Conservation (phyloP, 352 stramenopile species). For the Thalassiosira hispida region DNA sequence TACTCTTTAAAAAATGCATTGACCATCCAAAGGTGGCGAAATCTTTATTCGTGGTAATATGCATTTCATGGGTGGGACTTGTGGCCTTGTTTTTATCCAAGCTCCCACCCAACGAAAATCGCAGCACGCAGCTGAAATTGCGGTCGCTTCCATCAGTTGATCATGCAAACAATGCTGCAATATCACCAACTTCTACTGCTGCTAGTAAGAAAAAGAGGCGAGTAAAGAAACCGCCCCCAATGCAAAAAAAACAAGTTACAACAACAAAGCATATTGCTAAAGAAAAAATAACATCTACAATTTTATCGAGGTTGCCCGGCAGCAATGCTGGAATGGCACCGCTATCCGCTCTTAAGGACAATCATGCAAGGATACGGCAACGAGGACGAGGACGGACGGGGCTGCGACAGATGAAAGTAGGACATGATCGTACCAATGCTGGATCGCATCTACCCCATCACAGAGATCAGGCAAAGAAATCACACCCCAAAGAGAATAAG, state of each 20-base stretch:
- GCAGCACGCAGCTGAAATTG: too few species aligned
- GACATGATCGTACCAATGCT: constrained; percentile 1
- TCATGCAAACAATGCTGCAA: constrained; percentile 2
- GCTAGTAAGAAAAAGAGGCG: background rate
- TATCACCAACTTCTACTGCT: background rate
- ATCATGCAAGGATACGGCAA: background rate
- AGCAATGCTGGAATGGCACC: background rate
- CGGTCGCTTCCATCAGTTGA: background rate
- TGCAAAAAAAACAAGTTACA: background rate
- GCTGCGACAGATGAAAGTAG: background rate
- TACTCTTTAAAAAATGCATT: constrained; percentile 2
- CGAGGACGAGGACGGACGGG: background rate
- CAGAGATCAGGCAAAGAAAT: background rate
- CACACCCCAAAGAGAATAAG: background rate
- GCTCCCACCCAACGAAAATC: background rate
- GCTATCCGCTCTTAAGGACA: background rate
- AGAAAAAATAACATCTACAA: background rate
- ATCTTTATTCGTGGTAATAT: constrained; percentile 9
- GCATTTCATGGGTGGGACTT: constrained; percentile 9
- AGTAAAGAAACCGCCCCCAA: background rate
- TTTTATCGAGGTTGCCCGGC: background rate
- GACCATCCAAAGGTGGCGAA: background rate
- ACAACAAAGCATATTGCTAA: too few species aligned
- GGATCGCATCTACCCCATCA: background rate
- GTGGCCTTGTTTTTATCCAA: constrained; percentile 12